Conservation (phyloP, 768 basidiomycete species). For the Gymnopilus junonius region DNA sequence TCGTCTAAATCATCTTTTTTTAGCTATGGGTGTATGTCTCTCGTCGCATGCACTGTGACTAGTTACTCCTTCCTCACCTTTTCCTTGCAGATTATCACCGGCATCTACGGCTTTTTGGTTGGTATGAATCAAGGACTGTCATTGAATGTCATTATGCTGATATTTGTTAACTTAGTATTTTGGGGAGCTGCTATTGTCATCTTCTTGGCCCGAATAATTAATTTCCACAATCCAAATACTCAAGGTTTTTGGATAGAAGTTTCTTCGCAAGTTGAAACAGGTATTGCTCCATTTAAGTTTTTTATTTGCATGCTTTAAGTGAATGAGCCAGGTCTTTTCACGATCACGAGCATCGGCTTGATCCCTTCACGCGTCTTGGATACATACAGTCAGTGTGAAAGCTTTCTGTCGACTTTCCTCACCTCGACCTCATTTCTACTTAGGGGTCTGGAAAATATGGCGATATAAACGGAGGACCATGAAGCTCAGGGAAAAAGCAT, state of each 20-base stretch:
- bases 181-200: constrained; percentile 88
- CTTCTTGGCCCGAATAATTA: constrained; percentile 70
- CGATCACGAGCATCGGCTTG: constrained; percentile 78
- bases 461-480: constrained; percentile 66
- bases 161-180: constrained; percentile 53
- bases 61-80: constrained; percentile 5
- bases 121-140: constrained; percentile 40
- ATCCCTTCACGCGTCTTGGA: constrained; percentile 78
- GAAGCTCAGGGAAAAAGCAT: constrained; percentile 60
- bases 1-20: neutral
- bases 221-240: constrained; percentile 66
- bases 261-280: constrained; percentile 76
- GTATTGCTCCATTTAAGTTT: constrained; percentile 35
- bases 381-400: constrained; percentile 62
- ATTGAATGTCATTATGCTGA: neutral
- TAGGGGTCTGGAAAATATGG: constrained; percentile 79
- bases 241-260: constrained; percentile 87
- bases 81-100: constrained; percentile 54
- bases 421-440: neutral
- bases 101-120: constrained; percentile 78
- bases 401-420: neutral
- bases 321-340: constrained; percentile 66
- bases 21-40: constrained; percentile 69
- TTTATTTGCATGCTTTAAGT: neutral
- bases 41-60: neutral